Conservation (phyloP, 768 basidiomycete species). For the Cystobasidium ongulense region DNA sequence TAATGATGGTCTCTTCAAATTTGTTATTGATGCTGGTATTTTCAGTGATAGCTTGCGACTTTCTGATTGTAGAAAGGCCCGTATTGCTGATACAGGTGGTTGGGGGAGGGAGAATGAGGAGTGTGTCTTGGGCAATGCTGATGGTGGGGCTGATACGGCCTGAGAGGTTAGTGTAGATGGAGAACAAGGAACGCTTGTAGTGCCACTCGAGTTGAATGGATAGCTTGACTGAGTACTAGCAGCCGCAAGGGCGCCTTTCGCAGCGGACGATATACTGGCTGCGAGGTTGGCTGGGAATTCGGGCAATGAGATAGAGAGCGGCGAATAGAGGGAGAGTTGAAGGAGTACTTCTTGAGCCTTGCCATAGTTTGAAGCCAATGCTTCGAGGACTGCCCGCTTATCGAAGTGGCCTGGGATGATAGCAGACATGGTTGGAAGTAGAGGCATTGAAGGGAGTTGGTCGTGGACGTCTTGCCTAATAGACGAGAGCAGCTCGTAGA, state of each 20-base stretch:
- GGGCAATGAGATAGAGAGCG: background rate
- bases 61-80: conserved; percentile 1
- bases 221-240: background rate
- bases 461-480: background rate
- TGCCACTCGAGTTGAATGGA: background rate
- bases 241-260: background rate
- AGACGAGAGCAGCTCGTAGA: background rate
- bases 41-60: background rate
- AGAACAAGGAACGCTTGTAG: background rate
- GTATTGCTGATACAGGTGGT: conserved; percentile 11
- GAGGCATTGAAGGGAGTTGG: background rate
- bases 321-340: background rate
- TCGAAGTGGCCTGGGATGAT: background rate
- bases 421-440: background rate
- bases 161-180: background rate
- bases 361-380: background rate
- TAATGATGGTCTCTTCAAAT: background rate
- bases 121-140: background rate
- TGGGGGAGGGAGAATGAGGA: background rate
- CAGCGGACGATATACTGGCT: background rate
- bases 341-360: conserved; percentile 2
- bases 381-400: background rate
- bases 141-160: background rate
- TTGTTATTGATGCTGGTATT: conserved; percentile 8
- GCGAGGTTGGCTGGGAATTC: background rate